These are phyloP conservation scores for Pittosporum tobira DNA, from an alignment of 129 eudicot genomes.

Conservation along the genomic window DNA sequence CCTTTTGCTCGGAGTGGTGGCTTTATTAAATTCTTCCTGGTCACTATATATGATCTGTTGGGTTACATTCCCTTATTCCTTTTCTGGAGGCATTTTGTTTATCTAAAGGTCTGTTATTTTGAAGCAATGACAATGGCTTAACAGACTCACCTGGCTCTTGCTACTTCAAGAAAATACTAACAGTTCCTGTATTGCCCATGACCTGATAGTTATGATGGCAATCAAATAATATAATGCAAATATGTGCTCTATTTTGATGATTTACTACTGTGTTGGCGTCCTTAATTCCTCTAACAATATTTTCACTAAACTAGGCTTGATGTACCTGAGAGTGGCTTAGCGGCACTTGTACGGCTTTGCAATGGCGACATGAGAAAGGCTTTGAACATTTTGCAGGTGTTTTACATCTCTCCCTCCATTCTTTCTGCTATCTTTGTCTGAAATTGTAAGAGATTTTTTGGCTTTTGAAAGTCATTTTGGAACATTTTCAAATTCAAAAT, in stretches of 20 bases:
- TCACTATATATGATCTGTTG: background rate
- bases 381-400: slow-evolving; percentile 90
- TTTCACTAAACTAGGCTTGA: slow-evolving; percentile 53
- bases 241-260: background rate
- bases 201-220: background rate
- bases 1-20: background rate
- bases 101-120: too few species aligned
- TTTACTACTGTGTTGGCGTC: background rate
- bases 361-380: slow-evolving; percentile 99
- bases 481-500: too few species aligned
- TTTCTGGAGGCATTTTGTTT: too few species aligned
- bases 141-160: too few species aligned
- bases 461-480: background rate
- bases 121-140: too few species aligned
- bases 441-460: too few species aligned
- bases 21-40: background rate
- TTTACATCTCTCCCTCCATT: background rate
- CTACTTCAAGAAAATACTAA: too few species aligned
- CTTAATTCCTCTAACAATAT: slow-evolving; percentile 6
- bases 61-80: background rate
- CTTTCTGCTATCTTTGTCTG: too few species aligned
- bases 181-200: too few species aligned
- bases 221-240: background rate
- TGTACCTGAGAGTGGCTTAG: slow-evolving; percentile 71
- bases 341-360: slow-evolving; percentile 90